phyloP scores from a whole-genome alignment of 768 basidiomycete species.

The Neoboletus magnificus region DNA sequence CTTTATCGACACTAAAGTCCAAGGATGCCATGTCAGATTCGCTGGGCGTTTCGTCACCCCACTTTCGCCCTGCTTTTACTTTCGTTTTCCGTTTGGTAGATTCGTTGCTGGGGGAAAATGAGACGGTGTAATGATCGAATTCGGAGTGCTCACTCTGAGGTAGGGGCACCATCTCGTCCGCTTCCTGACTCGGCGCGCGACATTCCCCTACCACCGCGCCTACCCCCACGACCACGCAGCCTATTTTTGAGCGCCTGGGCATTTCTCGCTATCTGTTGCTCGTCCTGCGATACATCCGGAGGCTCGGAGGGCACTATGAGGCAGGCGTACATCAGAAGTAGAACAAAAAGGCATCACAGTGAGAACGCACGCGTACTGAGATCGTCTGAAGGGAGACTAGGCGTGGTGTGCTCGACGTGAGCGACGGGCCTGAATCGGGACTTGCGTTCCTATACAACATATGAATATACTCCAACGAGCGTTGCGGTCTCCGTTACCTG shows the following conservation, averaged over 20 bases:
- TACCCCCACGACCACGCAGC: slow-evolving; percentile 69
- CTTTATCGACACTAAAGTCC: slow-evolving; percentile 75
- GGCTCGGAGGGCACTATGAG: slow-evolving; percentile 46
- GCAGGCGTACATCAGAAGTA: neutral
- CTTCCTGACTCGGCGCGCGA: slow-evolving; percentile 50
- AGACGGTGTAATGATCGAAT: neutral
- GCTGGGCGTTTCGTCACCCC: slow-evolving; percentile 79
- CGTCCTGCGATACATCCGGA: slow-evolving; percentile 59
- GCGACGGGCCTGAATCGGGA: slow-evolving; percentile 49
- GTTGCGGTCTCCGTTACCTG: slow-evolving; percentile 42
- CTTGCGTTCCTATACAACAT: slow-evolving; percentile 59
- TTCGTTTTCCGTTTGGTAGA: slow-evolving; percentile 60
- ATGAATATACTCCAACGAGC: slow-evolving; percentile 1
- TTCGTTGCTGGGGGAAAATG: slow-evolving; percentile 52
- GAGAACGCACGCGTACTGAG: slow-evolving; percentile 49
- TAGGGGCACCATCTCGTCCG: slow-evolving; percentile 58
- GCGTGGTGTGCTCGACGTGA: slow-evolving; percentile 35
- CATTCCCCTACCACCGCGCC: slow-evolving; percentile 48
- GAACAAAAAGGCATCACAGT: neutral
- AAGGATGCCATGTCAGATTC: slow-evolving; percentile 91
- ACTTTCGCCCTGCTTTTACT: slow-evolving; percentile 79
- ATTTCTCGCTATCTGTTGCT: slow-evolving; percentile 89
- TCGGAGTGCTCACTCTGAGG: slow-evolving; percentile 61
- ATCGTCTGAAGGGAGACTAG: slow-evolving; percentile 54
- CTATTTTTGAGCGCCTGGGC: slow-evolving; percentile 87